Conservation (phyloP, 1,284 basidiomycete genomes). For the Clitocybe nebularis region DNA sequence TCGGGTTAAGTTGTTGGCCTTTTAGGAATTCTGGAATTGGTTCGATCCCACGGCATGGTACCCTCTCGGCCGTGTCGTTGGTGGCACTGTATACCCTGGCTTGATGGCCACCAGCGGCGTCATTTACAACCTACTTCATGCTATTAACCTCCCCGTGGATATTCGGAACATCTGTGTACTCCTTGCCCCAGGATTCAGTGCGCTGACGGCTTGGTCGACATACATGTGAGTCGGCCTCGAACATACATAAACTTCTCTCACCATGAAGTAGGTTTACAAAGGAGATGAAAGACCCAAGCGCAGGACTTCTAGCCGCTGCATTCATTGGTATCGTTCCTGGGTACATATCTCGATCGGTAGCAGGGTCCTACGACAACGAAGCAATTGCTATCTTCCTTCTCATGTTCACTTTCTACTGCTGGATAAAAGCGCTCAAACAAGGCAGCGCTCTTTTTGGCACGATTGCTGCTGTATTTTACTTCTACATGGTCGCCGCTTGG, state of each 20-base stretch:
- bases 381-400: conserved; percentile 99
- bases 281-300: conserved; percentile 91
- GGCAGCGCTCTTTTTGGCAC: conserved; percentile 93
- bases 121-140: conserved; percentile 90
- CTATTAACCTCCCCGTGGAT: conserved; percentile 92
- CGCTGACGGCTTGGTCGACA: conserved; percentile 95
- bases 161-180: conserved; percentile 97
- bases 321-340: conserved; percentile 98
- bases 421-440: conserved; percentile 96
- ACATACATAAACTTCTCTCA: conserved; percentile 10
- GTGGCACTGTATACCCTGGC: conserved; percentile 97
- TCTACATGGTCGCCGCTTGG: conserved; percentile 99
- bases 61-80: conserved; percentile 95
- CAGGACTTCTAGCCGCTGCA: conserved; percentile 94
- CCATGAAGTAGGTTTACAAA: conserved; percentile 75
- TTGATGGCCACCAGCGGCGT: conserved; percentile 97
- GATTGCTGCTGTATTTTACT: conserved; percentile 93
- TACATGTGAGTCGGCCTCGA: conserved; percentile 68
- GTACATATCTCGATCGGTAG: conserved; percentile 98
- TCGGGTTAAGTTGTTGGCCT: conserved; percentile 18
- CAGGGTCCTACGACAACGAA: conserved; percentile 99
- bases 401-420: conserved; percentile 97
- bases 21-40: conserved; percentile 99
- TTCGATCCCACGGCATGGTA: conserved; percentile 99
- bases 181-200: conserved; percentile 94